Base-by-base conservation (phyloP, 306 rosid species). In the Albizia julibrissin region DNA sequence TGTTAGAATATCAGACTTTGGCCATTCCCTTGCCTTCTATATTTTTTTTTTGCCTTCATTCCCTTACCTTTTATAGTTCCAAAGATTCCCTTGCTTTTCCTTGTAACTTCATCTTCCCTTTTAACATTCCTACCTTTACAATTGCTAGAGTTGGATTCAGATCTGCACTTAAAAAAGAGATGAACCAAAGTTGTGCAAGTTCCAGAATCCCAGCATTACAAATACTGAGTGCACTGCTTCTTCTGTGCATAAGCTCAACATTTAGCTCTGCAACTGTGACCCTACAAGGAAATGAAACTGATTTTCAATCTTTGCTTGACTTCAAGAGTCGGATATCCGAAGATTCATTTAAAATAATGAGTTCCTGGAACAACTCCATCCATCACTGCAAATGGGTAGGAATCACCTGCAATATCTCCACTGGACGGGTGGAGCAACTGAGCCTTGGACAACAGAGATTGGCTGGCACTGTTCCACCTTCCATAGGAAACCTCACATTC, bases 401-500 rank as follows among this genome's bases (percentile, higher is more conserved):
- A 47, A 33, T 89, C 44, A 77, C 87, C 13, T 89, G 92, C 80
- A 81, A 59, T 75, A 70, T 15, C 5, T 43, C 70, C 58, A 82
- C 27, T 59, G 81, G 67, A 66, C 84, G 82, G 47, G 78, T 89
- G 37, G 52, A 59, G 8, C 0, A 68, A 26, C 37, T 90, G 75
- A 44, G 76, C 70, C 83, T 90, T 5, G 9, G 22, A 77, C 37
- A 74, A 1, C 21, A 43, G 54, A 21, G 34, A 29, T n/a, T 90
- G 75, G 62, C 10, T 5, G 87, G 89, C 10, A 58, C 59, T 27
- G 24, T 90, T 58, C 8, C 86, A 75, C 85, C 88, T n/a, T 86
- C 62, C 37, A 79, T 88, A 18, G 90, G 93, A 40, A 90, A 90
- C 43, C 85, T 90, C 46, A 62, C 91, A 22, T 86, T 75, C 70